Percentiles rank a stretch among this genome's conserved stretches.
phyloP scores from a whole-genome alignment of 2,329 filamentous ascomycete species.

The Aspergillus sp. region DNA sequence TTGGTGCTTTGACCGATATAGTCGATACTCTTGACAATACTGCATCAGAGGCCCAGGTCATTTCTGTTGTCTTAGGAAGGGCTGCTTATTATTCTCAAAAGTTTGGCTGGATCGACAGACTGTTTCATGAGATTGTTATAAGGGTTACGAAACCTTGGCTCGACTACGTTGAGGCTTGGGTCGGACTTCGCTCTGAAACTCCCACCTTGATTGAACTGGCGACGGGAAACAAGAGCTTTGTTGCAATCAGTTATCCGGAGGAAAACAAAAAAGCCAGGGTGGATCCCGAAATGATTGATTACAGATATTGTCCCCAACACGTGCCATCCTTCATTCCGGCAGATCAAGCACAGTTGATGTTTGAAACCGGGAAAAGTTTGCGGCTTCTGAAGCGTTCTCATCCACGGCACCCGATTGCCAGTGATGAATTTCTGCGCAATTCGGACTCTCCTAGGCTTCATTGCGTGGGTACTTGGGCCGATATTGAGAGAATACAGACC shows the following conservation, averaged over 20 bases:
- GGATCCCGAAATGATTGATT: conserved; percentile 59
- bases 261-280: conserved; percentile 56
- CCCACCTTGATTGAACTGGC: conserved; percentile 48
- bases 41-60: conserved; percentile 55
- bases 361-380: conserved; percentile 73
- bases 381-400: conserved; percentile 68
- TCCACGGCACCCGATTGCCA: conserved; percentile 64
- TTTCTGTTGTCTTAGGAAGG: conserved; percentile 59
- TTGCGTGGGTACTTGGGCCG: conserved; percentile 70
- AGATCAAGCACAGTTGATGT: conserved; percentile 67
- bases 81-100: conserved; percentile 61
- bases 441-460: conserved; percentile 54
- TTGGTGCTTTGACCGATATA: conserved; percentile 31
- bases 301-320: conserved; percentile 46
- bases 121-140: conserved; percentile 63
- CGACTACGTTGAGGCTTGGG: conserved; percentile 66
- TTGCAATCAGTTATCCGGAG: conserved; percentile 56
- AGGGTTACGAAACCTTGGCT: conserved; percentile 63
- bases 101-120: conserved; percentile 55
- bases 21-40: conserved; percentile 43
- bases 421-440: conserved; percentile 42
- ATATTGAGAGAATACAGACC: conserved; percentile 60
- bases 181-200: conserved; percentile 61
- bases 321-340: conserved; percentile 68
- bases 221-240: conserved; percentile 53